phyloP scores from a whole-genome alignment of 805 yeast species.

The Candida pini region DNA sequence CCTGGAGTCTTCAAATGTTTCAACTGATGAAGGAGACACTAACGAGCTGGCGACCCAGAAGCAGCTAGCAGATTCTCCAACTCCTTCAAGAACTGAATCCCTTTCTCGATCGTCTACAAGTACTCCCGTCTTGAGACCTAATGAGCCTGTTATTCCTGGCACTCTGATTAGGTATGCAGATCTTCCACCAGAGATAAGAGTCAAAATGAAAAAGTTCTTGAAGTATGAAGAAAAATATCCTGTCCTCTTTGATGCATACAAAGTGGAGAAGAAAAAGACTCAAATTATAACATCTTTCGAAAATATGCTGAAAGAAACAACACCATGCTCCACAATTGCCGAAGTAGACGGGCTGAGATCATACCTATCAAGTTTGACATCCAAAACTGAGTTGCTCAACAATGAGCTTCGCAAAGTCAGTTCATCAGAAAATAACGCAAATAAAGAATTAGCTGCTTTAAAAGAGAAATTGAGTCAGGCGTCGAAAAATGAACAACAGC shows the following conservation, averaged over 20 bases:
- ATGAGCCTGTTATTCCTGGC: conserved; percentile 17
- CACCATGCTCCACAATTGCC: conserved; percentile 71
- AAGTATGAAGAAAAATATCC: conserved; percentile 94
- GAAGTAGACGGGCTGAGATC: conserved; percentile 69
- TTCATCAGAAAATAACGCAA: conserved; percentile 14
- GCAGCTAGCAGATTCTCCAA: background rate
- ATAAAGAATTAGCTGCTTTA: conserved; percentile 8
- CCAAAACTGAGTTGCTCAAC: conserved; percentile 55
- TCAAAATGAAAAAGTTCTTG: conserved; percentile 65
- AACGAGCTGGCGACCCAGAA: background rate
- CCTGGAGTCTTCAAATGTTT: background rate
- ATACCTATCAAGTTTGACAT: conserved; percentile 57
- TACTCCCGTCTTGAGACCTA: background rate
- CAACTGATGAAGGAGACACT: background rate
- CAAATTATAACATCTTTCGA: conserved; percentile 61
- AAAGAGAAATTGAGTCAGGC: conserved; percentile 2
- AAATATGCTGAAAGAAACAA: conserved; percentile 63
- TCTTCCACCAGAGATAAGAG: conserved; percentile 50
- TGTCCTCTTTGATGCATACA: conserved; percentile 74
- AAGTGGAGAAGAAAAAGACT: conserved; percentile 64
- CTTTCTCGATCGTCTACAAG: conserved; percentile 1
- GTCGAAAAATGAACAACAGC: no score
- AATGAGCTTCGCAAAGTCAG: conserved; percentile 55
- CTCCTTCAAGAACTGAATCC: conserved; percentile 10
- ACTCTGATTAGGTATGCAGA: conserved; percentile 31